Evolutionary conservation across 495 filamentous ascomycete genomes (phyloP), one percentile per base, ranked within the genome.

Genomic region (Trichoderma virens): DNA sequence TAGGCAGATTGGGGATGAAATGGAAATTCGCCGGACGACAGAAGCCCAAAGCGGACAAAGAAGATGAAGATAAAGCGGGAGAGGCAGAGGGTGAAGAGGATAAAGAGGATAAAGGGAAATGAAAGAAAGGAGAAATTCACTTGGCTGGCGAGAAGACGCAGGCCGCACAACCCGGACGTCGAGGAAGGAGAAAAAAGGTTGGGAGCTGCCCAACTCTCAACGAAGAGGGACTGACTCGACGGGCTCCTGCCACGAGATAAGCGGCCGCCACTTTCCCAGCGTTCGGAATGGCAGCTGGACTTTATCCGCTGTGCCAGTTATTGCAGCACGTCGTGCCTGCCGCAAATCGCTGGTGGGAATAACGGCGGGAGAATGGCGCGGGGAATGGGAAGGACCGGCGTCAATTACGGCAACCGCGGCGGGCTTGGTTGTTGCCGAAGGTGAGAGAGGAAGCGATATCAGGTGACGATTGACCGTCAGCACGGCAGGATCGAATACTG

Each of bases 51-150:
- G n/a, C n/a, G n/a, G n/a, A n/a, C n/a, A n/a, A n/a, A n/a, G 51
- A 7, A 56, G 25, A n/a, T 11, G 25, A 56, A 56, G 25, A 30
- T 35, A 16, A 28, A 9, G 23, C 25, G 11, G 3, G 6, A n/a
- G 8, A 27, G 23, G 23, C 14, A 23, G 23, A 18, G 23, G 4
- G 20, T 16, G 43, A 25, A 23, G 20, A 47, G 43, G 43, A 47
- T 20, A 47, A 20, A 20, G n/a, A 9, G 20, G n/a, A n/a, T n/a
- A n/a, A n/a, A n/a, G n/a, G n/a, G 8, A 9, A 51, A 20, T 20
- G 45, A n/a, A 7, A 51, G 8, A 25, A 23, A 51, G 9, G n/a
- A 51, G 16, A 16, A 28, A 34, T 73, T n/a, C 23, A 30, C 25
- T 56, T 3, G 27, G 2, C 25, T 28, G 51, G 51, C 8, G 25